Evolutionary conservation across 73 alveolate genomes (phyloP), one percentile per base, ranked within the genome.

Genomic region (Halteria grandinella): DNA sequence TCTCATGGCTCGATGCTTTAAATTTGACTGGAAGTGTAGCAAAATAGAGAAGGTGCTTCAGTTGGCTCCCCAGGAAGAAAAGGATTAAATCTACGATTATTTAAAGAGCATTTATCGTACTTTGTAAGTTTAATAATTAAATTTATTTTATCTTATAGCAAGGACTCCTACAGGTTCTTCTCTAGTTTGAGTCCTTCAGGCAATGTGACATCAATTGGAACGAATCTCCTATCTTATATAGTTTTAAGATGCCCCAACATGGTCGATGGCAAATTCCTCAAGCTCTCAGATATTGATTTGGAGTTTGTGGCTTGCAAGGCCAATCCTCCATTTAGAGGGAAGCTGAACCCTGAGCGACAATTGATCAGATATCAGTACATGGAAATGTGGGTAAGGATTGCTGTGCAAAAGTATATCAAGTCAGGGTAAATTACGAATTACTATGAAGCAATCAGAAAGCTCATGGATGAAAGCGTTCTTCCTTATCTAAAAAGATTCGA

Each of bases 301-400:
- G 96, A 41, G 24, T 60, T 44, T 59, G 75, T 57, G 44, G 82
- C 69, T 37, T 78, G 59, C 7, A 79, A 58, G 84, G 89, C 75
- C 39, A 53, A 44, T 91, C 33, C 74, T 23, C 34, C 31, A 23
- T 14, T 39, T 1, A 53, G 39, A 25, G 4, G 50, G 1, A 5
- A 29, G 8, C 28, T 27, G 8, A 87, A 86, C 18, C 83, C 90
- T 34, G 94, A 89, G n/a, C 86, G 92, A 62, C 40, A 79, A 18
- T 62, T 89, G 43, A 90, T 79, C 36, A 81, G 96, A 62, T 87
- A 89, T 63, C 83, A 89, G 59, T 87, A 87, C 31, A 48, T 89
- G 52, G 96, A 89, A 36, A 71, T 80, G 15, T 23, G 86, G 6
- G 90, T 92, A 5, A 77, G 93, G 63, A 58, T 89, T 43, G 95